phyloP scores from a whole-genome alignment of 306 rosid species.

The Datisca glomerata region DNA sequence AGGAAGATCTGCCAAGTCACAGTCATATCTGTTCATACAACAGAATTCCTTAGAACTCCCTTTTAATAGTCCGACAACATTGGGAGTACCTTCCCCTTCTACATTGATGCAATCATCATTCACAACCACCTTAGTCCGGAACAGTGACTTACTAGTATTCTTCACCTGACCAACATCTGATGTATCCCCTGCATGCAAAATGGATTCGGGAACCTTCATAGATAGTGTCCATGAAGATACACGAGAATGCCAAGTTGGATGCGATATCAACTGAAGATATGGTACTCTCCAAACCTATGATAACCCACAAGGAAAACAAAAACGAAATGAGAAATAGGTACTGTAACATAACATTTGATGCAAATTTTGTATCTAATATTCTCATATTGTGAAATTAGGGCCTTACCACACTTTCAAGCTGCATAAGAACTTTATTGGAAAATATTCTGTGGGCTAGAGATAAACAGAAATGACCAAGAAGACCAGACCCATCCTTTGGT shows the following conservation, averaged over 20 bases:
- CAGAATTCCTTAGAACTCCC: slow-evolving; percentile 48
- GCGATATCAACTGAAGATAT: slow-evolving; percentile 58
- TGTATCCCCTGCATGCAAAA: slow-evolving; percentile 9
- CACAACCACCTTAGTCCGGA: slow-evolving; percentile 69
- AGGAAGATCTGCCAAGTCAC: slow-evolving; percentile 73
- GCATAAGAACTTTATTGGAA: slow-evolving; percentile 67
- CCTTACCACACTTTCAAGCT: slow-evolving; percentile 78
- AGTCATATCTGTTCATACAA: slow-evolving; percentile 59
- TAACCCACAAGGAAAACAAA: slow-evolving; percentile 9
- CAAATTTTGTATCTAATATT: slow-evolving; percentile 2
- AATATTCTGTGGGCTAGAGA: slow-evolving; percentile 80
- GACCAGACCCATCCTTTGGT: slow-evolving; percentile 58
- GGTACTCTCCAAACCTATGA: slow-evolving; percentile 66
- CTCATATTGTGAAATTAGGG: background rate
- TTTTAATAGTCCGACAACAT: slow-evolving; percentile 58
- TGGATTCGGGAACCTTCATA: slow-evolving; percentile 31
- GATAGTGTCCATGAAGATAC: slow-evolving; percentile 63
- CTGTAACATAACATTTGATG: slow-evolving; percentile 12
- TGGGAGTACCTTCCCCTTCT: slow-evolving; percentile 79
- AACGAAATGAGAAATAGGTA: slow-evolving; percentile 12
- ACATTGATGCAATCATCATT: slow-evolving; percentile 67
- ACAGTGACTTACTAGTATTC: slow-evolving; percentile 38
- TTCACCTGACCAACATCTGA: slow-evolving; percentile 23
- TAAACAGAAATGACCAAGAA: slow-evolving; percentile 78
- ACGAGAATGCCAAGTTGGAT: slow-evolving; percentile 89